Base-by-base conservation (phyloP, 441 rosid genomes). In the Euphorbia celastroides region DNA sequence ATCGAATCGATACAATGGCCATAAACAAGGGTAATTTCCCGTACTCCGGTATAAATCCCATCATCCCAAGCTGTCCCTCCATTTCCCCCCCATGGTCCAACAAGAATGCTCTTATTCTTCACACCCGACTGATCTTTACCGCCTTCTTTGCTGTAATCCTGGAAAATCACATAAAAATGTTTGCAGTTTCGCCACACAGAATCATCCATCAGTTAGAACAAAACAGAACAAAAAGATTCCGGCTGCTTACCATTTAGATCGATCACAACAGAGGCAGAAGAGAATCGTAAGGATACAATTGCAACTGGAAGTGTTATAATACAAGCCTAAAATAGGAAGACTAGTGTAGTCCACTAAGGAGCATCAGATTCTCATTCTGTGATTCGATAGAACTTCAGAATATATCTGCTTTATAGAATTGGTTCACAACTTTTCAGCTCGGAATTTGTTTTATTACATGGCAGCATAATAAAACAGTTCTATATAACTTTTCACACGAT, bases 51-150 rank as follows among this genome's bases (percentile, higher is more conserved):
- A 74, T 84, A 74, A 27, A 67, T 67, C 44, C 95, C 96, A 48
- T 92, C 96, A 34, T 92, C 90, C 96, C 95, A 89, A 69, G 34
- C 61, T 13, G 59, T 58, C 54, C 98, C 98, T 31, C 92, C 96
- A 57, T 82, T 77, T 70, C 96, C 92, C 70, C 93, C 96, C 95
- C 95, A 85, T 19, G 89, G 82, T 48, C 87, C 90, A 0, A 75
- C 78, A 1, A 76, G 60, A 51, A 79, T 71, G 67, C 70, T 73
- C 74, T 70, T 82, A 67, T 72, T 79, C 42, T 68, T 77, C 25
- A 66, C 70, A 6, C 59, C 55, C 25, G 69, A 26, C 3, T 60
- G 71, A 56, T 74, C 75, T 57, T 74, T 69, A 23, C 64, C 50
- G 16, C 66, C 65, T 51, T 60, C 71, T 31, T 44, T 58, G 30